Evolutionary conservation across 2,329 filamentous ascomycete species (phyloP), one percentile per base, ranked within the genome.

Genomic region (Diaporthe citriasiana): DNA sequence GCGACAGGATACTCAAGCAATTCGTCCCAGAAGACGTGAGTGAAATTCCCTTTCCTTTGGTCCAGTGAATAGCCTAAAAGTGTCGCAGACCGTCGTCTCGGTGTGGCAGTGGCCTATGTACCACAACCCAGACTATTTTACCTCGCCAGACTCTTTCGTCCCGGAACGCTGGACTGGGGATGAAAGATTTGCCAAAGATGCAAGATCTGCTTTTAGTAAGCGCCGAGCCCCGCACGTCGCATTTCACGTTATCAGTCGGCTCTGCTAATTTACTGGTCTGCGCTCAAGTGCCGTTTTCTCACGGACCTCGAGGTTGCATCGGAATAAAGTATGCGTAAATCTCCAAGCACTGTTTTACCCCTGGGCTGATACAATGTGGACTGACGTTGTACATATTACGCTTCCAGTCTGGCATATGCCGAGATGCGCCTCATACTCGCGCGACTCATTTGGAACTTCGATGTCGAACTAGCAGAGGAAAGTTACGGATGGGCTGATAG

Each of bases 401-500:
- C 42, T 59, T 27, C 17, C 51, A 88, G 85, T 73, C 79, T 89
- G 42, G 85, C 86, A 9, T 87, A 87, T 68, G 81, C 83, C 17
- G 86, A 89, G 76, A 85, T 88, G 82, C 81, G 86, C 17, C 76
- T 88, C 9, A 85, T 87, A 35, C 77, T 88, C 3, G 83, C 84
- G 0, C 82, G 82, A 12, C 74, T 88, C 4, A 76, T 88, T 0
- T 88, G 82, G 78, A 84, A 85, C 69, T 88, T 87, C 75, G 85
- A 88, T 70, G 70, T 88, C 71, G 76, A 77, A 45, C 75, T 86
- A 25, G 79, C 80, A 0, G 77, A 82, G 22, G 56, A 59, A 27
- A 59, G 35, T 27, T 27, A 27, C 12, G 56, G n/a, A 7, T 40
- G 56, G 56, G 56, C 35, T 42, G 56, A 59, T 2, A 42, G 35